Evolutionary conservation across 805 yeast genomes (phyloP).

Genomic region (Schizosaccharomyces cryophilus): DNA sequence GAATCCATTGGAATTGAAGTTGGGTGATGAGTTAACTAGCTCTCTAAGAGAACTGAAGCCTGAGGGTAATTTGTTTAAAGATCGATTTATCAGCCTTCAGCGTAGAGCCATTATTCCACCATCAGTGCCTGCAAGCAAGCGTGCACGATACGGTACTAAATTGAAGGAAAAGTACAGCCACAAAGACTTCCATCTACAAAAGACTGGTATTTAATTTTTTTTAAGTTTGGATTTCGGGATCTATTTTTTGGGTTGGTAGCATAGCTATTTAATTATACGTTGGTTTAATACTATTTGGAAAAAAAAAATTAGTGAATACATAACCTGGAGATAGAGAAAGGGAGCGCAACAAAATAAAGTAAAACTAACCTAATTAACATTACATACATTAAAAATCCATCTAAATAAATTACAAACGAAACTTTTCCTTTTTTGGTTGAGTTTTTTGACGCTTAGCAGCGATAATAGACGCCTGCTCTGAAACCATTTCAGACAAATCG

Average conservation of each 20-base stretch:
- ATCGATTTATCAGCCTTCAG: slow-evolving; percentile 60
- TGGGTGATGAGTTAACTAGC: slow-evolving; percentile 69
- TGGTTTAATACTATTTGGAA: too few species aligned
- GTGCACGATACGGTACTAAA: slow-evolving; percentile 44
- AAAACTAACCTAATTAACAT: neutral
- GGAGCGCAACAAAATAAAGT: too few species aligned
- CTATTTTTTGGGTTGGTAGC: too few species aligned
- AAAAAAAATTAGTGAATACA: too few species aligned
- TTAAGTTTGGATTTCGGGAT: neutral
- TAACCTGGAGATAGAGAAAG: too few species aligned
- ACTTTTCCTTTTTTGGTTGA: slow-evolving; percentile 1
- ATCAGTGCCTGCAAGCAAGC: slow-evolving; percentile 42
- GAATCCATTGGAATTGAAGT: slow-evolving; percentile 42
- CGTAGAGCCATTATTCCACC: slow-evolving; percentile 70
- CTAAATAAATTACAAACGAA: neutral
- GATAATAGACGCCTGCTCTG: slow-evolving; percentile 1
- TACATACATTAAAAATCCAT: neutral
- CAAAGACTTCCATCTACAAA: slow-evolving; percentile 35
- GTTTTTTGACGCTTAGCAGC: neutral
- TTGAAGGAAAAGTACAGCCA: slow-evolving; percentile 80
- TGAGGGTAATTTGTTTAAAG: slow-evolving; percentile 69
- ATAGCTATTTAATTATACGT: too few species aligned
- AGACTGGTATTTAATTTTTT: neutral
- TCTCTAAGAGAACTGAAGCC: slow-evolving; percentile 65
- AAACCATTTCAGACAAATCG: slow-evolving; percentile 1